phyloP scores from a whole-genome alignment of 495 filamentous ascomycete species.

The Viridothelium virens region DNA sequence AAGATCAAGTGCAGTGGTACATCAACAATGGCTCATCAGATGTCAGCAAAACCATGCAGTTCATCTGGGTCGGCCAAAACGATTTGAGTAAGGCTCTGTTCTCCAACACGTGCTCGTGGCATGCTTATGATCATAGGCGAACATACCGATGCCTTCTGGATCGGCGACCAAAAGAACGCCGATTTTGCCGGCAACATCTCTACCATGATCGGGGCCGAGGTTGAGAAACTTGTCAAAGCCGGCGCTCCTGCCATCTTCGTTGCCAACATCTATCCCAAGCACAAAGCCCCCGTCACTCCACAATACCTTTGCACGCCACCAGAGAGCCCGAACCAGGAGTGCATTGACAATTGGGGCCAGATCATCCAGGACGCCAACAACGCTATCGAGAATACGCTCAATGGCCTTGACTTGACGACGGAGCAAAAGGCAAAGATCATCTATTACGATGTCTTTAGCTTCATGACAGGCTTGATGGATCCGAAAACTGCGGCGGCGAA shows the following conservation, averaged over 20 bases:
- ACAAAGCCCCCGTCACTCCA: constrained; percentile 20
- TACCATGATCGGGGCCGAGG: constrained; percentile 14
- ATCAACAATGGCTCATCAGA: constrained; percentile 13
- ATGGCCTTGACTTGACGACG: constrained; percentile 15
- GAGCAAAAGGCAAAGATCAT: constrained; percentile 19
- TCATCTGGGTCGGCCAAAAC: constrained; percentile 26
- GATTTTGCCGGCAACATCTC: constrained; percentile 19
- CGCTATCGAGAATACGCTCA: constrained; percentile 14
- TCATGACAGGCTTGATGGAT: constrained; percentile 20
- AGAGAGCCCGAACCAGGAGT: constrained; percentile 10
- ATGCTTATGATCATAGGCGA: not conserved
- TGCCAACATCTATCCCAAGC: constrained; percentile 25
- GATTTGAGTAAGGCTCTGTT: constrained; percentile 13
- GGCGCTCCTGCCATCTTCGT: constrained; percentile 24
- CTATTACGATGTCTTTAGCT: constrained; percentile 26
- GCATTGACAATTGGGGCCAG: constrained; percentile 19
- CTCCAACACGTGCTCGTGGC: not conserved
- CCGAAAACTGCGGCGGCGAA: not conserved
- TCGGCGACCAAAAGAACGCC: constrained; percentile 24
- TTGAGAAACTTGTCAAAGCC: constrained; percentile 18
- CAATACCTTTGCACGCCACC: constrained; percentile 20
- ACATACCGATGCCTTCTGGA: constrained; percentile 24
- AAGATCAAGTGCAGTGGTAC: constrained; percentile 24
- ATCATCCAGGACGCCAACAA: constrained; percentile 22
- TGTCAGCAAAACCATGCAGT: constrained; percentile 20